A percentile compares a stretch with the other conserved stretches of the same genome.
phyloP scores from a whole-genome alignment of 805 yeast genomes.

The Torulaspora delbrueckii region DNA sequence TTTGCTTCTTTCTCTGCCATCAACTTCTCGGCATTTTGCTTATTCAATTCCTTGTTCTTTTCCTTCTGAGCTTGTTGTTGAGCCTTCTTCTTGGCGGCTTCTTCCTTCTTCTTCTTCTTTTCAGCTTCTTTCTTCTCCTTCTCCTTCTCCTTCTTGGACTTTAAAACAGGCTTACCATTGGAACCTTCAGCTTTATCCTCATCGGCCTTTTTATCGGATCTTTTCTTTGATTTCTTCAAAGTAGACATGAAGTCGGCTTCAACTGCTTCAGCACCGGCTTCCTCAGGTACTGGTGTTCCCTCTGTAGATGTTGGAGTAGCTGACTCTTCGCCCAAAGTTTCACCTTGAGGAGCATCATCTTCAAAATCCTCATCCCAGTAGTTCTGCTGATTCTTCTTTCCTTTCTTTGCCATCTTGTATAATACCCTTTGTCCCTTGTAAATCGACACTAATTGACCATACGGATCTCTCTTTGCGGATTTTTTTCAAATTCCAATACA shows the following conservation, averaged over 20 bases:
- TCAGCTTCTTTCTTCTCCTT: constrained; percentile 92
- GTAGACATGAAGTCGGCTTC: constrained; percentile 78
- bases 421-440: background rate
- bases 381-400: constrained; percentile 66
- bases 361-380: constrained; percentile 76
- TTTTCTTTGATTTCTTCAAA: constrained; percentile 71
- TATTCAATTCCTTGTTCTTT: constrained; percentile 48
- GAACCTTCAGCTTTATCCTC: constrained; percentile 47
- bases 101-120: constrained; percentile 85
- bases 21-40: constrained; percentile 35
- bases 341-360: constrained; percentile 43
- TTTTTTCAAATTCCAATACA: background rate
- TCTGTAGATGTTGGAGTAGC: constrained; percentile 12
- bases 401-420: constrained; percentile 43
- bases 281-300: constrained; percentile 26
- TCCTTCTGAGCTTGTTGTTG: constrained; percentile 58
- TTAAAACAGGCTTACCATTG: constrained; percentile 62
- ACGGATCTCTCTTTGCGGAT: background rate
- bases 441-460: constrained; percentile 2
- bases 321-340: constrained; percentile 27
- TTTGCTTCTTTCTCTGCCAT: constrained; percentile 37
- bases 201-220: constrained; percentile 62
- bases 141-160: constrained; percentile 90
- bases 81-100: constrained; percentile 79
- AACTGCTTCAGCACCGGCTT: constrained; percentile 42